Base-by-base conservation (phyloP, 139 green algal genomes). In the Coelastrella sp. region DNA sequence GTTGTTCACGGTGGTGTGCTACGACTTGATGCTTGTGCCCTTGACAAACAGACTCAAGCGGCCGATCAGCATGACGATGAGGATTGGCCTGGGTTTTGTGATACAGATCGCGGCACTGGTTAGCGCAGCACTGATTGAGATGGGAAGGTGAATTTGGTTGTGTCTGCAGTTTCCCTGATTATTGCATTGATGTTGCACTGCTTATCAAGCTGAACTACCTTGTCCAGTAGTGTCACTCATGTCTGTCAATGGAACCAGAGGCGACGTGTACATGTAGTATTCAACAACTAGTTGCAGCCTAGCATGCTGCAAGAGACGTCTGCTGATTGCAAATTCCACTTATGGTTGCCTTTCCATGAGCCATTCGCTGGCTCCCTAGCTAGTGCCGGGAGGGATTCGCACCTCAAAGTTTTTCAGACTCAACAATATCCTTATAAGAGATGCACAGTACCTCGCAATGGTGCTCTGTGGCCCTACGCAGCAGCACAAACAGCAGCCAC, bases 1-100 rank as follows among this genome's bases (percentile, higher is more conserved):
- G 79, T 66, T 93, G 73, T 61, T 92, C 75, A 81, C 78, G 19
- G 83, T 93, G 56, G 65, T 86, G 20, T 57, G 83, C 19, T 94
- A 91, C 16, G 90, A 93, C 73, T 80, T 87, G 79, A 8, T 83
- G 88, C 16, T 90, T 17, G 86, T 86, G 76, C 86, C 86, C 7
- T 23, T 91, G 6, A 22, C 90, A 8, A 71, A 73, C 16, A 80
- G 80, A 80, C 3, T 90, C n/a, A 80, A 57, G 58, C 22, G 74
- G 10, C 86, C 75, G 7, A 90, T 85, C 75, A 80, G n/a, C 5
- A 85, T 85, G 59, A 90, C 74, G 3, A 85, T 7, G 14, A 47
- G 86, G 7, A 90, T 85, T 22, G 57, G 58, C 4, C 23, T 90
- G 4, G 86, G 86, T 6, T 85, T 79, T 17, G n/a, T 58, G 7